Percentiles rank a stretch among this genome's conserved stretches.
These are phyloP conservation scores for Solanum paucissectum DNA, from an alignment of 257 asterid species.

Conservation along the genomic window DNA sequence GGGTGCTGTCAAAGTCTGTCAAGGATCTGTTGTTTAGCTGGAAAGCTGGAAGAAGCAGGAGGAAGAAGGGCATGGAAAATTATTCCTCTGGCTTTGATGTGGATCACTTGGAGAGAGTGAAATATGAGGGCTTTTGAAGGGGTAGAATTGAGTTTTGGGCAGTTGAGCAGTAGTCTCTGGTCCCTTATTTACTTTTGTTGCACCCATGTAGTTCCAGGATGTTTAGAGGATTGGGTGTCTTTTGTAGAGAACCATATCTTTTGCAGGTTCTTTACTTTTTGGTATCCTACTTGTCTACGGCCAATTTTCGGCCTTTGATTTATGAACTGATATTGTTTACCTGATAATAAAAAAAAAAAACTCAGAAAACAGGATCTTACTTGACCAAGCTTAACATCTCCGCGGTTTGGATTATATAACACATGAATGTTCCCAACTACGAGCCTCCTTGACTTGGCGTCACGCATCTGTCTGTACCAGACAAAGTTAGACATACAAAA, in stretches of 20 bases:
- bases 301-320: neutral
- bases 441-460: conserved; percentile 19
- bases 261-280: neutral
- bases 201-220: neutral
- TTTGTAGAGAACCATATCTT: neutral
- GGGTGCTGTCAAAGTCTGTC: neutral
- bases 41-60: neutral
- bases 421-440: conserved; percentile 31
- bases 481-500: conserved; percentile 8
- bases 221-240: neutral
- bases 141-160: neutral
- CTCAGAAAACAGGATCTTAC: conserved; percentile 6
- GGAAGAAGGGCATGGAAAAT: neutral
- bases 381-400: conserved; percentile 33
- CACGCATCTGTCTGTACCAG: conserved; percentile 25
- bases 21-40: neutral
- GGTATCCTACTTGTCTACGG: neutral
- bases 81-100: neutral
- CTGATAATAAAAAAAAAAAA: neutral
- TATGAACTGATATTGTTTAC: neutral
- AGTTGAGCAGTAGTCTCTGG: neutral
- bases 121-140: neutral
- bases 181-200: neutral
- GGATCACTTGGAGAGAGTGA: neutral
- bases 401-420: conserved; percentile 25